Evolutionary conservation across 1,284 basidiomycete genomes (phyloP).

Genomic region (Sparassis latifolia): DNA sequence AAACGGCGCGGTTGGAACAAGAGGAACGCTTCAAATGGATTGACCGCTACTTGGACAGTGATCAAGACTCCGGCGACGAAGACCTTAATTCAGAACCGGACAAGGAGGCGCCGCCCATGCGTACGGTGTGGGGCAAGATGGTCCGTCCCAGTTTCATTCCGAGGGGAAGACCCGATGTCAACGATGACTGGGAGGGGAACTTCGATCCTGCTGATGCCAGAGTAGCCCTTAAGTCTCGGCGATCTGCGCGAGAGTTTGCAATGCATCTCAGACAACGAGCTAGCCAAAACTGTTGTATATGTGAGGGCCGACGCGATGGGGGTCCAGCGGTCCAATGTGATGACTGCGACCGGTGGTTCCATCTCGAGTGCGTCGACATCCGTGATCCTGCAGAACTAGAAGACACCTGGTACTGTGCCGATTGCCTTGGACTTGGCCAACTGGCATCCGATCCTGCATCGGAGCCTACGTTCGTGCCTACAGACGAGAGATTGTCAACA

Average conservation of each 20-base stretch:
- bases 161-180: constrained; percentile 14
- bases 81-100: constrained; percentile 26
- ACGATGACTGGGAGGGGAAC: constrained; percentile 35
- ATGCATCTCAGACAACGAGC: constrained; percentile 30
- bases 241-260: constrained; percentile 52
- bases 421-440: constrained; percentile 35
- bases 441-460: constrained; percentile 30
- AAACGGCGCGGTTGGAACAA: constrained; percentile 43
- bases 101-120: constrained; percentile 25
- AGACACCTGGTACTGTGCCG: constrained; percentile 67
- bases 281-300: constrained; percentile 47
- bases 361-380: constrained; percentile 54
- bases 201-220: constrained; percentile 69
- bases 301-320: constrained; percentile 57
- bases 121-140: constrained; percentile 52
- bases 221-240: constrained; percentile 62
- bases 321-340: constrained; percentile 73
- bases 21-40: constrained; percentile 54
- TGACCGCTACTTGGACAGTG: constrained; percentile 52
- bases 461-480: constrained; percentile 61
- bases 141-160: constrained; percentile 44
- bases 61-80: constrained; percentile 45
- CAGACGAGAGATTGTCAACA: constrained; percentile 38
- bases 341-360: constrained; percentile 70
- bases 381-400: constrained; percentile 65